Evolutionary conservation across 1,284 basidiomycete genomes (phyloP), one percentile per base, ranked within the genome.

Genomic region (Puccinia triticina): DNA sequence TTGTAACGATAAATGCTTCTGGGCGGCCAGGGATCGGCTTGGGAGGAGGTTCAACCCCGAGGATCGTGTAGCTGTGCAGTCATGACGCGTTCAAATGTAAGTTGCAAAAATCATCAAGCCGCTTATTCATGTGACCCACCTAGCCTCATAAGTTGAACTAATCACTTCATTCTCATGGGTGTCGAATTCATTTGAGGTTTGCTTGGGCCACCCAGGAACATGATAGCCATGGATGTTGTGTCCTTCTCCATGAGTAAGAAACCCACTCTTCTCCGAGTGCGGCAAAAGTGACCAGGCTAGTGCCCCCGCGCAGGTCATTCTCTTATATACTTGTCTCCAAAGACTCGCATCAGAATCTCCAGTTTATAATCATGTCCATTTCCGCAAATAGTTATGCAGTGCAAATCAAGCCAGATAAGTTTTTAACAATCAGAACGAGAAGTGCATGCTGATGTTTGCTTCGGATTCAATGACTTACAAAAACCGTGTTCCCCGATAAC

Each of bases 401-500:
- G 26, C 5, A 34, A 1, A 66, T 43, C 18, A n/a, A 66, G 64
- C 64, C 34, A 26, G 21, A 67, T 23, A 16, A 34, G 32, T 61
- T 61, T n/a, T 29, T n/a, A 1, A 2, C 4, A 40, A 69, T 57
- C n/a, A 26, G 55, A 57, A 26, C 55, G 14, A 57, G 55, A 57
- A 26, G 4, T 57, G n/a, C 10, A 29, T 57, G 8, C 55, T 26
- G 8, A 23, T 48, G 40, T 11, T 29, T n/a, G n/a, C 18, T 21
- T 72, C 4, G 23, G 43, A 61, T 61, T 26, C 12, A 16, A 18
- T 43, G 14, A 64, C 79, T 73, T 29, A 82, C 79, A 82, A 64
- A 82, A 82, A 12, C 79, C 79, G 18, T 82, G 71, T 74, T 82
- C 79, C 29, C 71, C 79, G 61, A 82, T 72, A 18, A 82, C 26